Base-by-base conservation (phyloP, 306 rosid species). In the Malus domestica region DNA sequence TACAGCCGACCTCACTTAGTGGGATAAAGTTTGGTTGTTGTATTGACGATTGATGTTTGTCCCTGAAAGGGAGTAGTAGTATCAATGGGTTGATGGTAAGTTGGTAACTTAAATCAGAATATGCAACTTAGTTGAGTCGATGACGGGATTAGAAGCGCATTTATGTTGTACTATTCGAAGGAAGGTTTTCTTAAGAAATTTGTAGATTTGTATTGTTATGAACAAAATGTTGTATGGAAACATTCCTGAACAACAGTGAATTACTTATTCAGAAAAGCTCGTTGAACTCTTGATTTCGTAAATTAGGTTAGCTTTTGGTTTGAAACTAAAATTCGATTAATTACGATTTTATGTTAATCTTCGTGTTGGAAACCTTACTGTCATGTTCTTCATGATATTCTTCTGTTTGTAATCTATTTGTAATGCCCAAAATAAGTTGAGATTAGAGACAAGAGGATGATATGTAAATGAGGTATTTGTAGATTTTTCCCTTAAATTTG, bases 51-150 rank as follows among this genome's bases (percentile, higher is more conserved):
- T 49, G 54, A 46, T 46, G 19, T 14, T 46, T 46, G 19, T 46
- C 5, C 7, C 54, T 2, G n/a, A 30, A 49, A 29, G 77, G 67
- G 68, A 19, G n/a, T 33, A 65, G n/a, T 33, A 65, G 64, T 35
- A 13, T 18, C 40, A 57, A 61, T 77, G 23, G 58, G 58, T 12
- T 71, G 18, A 63, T 78, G 83, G 82, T 49, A 82, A 72, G 18
- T 52, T 78, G 83, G 82, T 49, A 82, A 72, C 74, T 75, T 74
- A 11, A 49, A 19, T 61, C 30, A 30, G 16, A 44, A 18, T 64
- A 10, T 29, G 40, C 18, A n/a, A n/a, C 40, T 72, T 8, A 19
- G 60, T 25, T 63, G 10, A 59, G 60, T 29, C 23, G n/a, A 59
- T 32, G 30, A 44, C 4, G 15, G 46, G 29, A 27, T 42, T 70